Evolutionary conservation across 805 yeast species (phyloP).

Genomic region (Debaryomyces castellii): DNA sequence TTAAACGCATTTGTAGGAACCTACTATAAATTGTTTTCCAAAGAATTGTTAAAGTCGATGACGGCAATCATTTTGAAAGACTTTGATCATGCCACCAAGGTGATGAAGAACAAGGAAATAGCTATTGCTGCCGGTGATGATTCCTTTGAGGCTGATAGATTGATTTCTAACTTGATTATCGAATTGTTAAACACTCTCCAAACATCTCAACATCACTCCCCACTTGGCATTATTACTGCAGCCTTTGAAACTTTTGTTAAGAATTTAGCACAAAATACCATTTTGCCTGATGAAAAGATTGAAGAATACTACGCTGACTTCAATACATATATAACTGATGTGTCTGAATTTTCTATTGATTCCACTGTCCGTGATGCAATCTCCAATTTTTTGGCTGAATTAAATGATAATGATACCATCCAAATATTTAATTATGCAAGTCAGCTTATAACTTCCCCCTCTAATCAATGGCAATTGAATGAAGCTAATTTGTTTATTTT

Average conservation of each 20-base stretch:
- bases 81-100: conserved; percentile 15
- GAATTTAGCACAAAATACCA: conserved; percentile 36
- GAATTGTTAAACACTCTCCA: conserved; percentile 34
- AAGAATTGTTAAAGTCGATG: conserved; percentile 13
- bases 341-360: conserved; percentile 64
- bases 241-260: conserved; percentile 22
- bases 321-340: conserved; percentile 70
- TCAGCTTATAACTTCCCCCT: conserved; percentile 5
- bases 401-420: conserved; percentile 42
- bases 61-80: conserved; percentile 20
- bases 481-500: conserved; percentile 45
- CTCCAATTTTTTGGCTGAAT: conserved; percentile 53
- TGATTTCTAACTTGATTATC: conserved; percentile 21
- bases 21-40: conserved; percentile 24
- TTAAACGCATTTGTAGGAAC: conserved; percentile 23
- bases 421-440: conserved; percentile 17
- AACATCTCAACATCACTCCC: conserved; percentile 24
- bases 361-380: conserved; percentile 58
- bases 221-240: conserved; percentile 15
- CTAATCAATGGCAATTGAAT: conserved; percentile 22
- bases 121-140: conserved; percentile 11
- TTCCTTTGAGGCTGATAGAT: conserved; percentile 15
- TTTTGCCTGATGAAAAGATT: conserved; percentile 40
- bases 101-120: conserved; percentile 8
- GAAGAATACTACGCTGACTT: conserved; percentile 59